Base-by-base conservation (phyloP, 805 yeast species). In the Starmerella ratchasimensis region DNA sequence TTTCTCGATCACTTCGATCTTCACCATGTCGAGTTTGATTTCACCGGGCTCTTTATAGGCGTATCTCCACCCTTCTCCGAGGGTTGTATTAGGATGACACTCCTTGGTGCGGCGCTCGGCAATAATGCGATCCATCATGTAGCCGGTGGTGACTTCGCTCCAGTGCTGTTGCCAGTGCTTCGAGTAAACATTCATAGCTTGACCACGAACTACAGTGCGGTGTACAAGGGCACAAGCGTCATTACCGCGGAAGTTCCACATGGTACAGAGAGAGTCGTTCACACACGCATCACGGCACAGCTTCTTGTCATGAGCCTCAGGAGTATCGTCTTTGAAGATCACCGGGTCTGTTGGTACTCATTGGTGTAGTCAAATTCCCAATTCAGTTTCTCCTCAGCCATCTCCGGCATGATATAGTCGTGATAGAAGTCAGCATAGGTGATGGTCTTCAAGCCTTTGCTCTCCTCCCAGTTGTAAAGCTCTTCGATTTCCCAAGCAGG, bases 71-170 rank as follows among this genome's bases (percentile, higher is more conserved):
- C 28, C 28, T 26, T 26, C 28, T 14, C 7, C n/a, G 9, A 9
- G 28, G 7, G 28, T 13, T 13, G n/a, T 6, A 14, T 7, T 7
- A 10, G 28, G 28, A 26, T 26, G 8, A 13, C 33, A 30, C 7
- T 30, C 21, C 15, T 30, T 9, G 7, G 18, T 6, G 7, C 6
- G 7, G 22, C 33, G 22, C 7, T 6, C 11, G 7, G 8, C 44
- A 8, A 53, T 39, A 34, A 59, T 59, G 18, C 60, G 41, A 28
- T 57, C 60, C 9, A 53, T 34, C 46, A 46, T 48, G 55, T 54
- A 59, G 3, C 55, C 60, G 8, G 54, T 41, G 9, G 37, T 37
- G 9, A 48, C 36, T 6, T 40, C 38, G 6, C 37, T 34, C n/a
- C 41, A 44, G 14, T 37, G 37, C 7, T 33, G 19, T 17, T 40